A percentile compares a stretch with the other conserved stretches of the same genome.
phyloP scores from a whole-genome alignment of 306 rosid species.

The Sechiopsis laciniata region DNA sequence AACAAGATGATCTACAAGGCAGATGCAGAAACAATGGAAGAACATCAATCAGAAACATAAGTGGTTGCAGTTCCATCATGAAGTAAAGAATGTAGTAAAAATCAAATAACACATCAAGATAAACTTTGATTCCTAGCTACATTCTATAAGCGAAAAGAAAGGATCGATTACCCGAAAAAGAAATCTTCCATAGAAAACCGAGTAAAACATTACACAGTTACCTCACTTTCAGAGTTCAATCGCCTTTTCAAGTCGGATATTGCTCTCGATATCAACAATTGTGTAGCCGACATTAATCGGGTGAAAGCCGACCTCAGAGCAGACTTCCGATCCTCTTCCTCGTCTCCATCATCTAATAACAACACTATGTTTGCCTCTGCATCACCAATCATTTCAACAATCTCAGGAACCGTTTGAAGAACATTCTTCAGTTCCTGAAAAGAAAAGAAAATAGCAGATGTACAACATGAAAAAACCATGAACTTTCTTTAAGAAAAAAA shows the following conservation, averaged over 20 bases:
- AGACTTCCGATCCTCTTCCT: conserved; percentile 47
- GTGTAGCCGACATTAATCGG: conserved; percentile 66
- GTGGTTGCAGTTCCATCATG: background rate
- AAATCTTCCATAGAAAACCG: background rate
- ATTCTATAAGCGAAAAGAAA: background rate
- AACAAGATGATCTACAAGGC: background rate
- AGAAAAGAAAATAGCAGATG: conserved; percentile 8
- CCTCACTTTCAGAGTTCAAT: conserved; percentile 60
- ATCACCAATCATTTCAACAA: conserved; percentile 56
- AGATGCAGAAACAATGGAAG: background rate
- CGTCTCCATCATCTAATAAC: conserved; percentile 39
- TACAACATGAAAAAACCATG: background rate
- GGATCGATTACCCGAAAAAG: background rate
- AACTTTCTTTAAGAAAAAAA: background rate
- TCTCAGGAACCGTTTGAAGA: conserved; percentile 69
- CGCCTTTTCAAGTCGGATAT: conserved; percentile 55
- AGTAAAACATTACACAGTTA: conserved; percentile 24
- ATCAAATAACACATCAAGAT: background rate
- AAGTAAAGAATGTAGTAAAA: background rate
- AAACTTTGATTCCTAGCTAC: background rate
- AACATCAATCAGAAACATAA: background rate
- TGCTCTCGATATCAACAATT: conserved; percentile 43
- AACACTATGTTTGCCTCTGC: conserved; percentile 46
- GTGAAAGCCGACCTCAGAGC: conserved; percentile 59
- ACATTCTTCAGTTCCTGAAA: conserved; percentile 75